A percentile compares a stretch with the other conserved stretches of the same genome.
phyloP scores from a whole-genome alignment of 2,329 filamentous ascomycete genomes.

The Tolypocladium ophioglossoides region DNA sequence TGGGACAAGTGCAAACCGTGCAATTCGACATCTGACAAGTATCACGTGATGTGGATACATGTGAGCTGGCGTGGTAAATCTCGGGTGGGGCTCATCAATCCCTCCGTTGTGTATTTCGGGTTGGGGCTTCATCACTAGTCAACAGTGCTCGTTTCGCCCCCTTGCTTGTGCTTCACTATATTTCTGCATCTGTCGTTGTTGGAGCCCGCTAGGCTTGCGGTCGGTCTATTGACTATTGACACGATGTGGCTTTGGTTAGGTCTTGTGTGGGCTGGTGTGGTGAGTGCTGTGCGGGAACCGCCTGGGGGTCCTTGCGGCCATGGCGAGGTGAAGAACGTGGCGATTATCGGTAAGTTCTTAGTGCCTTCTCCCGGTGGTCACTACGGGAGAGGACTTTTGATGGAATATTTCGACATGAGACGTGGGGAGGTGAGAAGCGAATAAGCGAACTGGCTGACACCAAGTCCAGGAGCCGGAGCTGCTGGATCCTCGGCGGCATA shows the following conservation, averaged over 20 bases:
- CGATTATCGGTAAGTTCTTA: conserved; percentile 23
- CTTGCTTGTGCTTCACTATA: not conserved
- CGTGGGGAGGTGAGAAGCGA: not conserved
- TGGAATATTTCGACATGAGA: not conserved
- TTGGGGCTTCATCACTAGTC: too few species aligned
- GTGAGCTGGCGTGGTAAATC: not conserved
- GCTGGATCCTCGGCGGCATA: conserved; percentile 83
- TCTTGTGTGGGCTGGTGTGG: conserved; percentile 6
- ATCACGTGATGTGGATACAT: not conserved
- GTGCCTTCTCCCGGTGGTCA: not conserved
- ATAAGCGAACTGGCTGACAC: not conserved
- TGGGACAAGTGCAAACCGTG: not conserved
- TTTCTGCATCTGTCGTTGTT: not conserved
- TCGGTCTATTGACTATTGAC: not conserved
- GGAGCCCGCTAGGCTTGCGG: not conserved
- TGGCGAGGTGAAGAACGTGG: conserved; percentile 19
- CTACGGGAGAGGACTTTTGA: not conserved
- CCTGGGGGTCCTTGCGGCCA: conserved; percentile 2
- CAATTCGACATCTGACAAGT: not conserved
- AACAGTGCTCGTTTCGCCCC: not conserved
- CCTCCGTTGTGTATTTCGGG: not conserved
- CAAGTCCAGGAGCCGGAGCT: conserved; percentile 65
- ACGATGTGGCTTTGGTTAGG: conserved; percentile 6
- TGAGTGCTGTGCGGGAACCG: conserved; percentile 5
- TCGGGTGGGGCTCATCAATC: not conserved